A percentile compares a stretch with the other conserved stretches of the same genome.
Evolutionary conservation across 2,329 filamentous ascomycete species (phyloP).

Genomic region (Ceratocystis destructans): DNA sequence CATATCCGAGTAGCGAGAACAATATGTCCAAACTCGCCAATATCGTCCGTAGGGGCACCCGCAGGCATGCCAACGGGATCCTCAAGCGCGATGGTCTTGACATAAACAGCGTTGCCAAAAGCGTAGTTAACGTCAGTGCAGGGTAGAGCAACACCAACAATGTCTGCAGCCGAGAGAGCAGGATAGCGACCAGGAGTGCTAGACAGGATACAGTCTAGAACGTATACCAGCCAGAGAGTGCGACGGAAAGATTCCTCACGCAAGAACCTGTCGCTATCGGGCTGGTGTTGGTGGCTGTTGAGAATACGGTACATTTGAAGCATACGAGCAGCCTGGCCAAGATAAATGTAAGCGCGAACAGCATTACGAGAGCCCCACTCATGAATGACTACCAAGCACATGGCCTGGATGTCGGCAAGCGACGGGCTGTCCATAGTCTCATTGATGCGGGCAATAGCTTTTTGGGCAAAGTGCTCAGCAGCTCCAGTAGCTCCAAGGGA

Average conservation of each 20-base stretch:
- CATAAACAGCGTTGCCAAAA: constrained; percentile 45
- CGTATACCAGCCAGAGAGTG: constrained; percentile 49
- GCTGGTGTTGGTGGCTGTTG: constrained; percentile 39
- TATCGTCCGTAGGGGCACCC: constrained; percentile 34
- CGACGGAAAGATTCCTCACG: constrained; percentile 48
- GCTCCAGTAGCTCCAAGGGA: constrained; percentile 37
- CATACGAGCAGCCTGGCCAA: constrained; percentile 50
- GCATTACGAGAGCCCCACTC: constrained; percentile 50
- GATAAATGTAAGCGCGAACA: constrained; percentile 48
- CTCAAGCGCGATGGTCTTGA: constrained; percentile 40
- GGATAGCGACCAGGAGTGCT: constrained; percentile 47
- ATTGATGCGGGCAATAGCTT: constrained; percentile 44
- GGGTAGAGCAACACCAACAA: constrained; percentile 42
- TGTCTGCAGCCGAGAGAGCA: constrained; percentile 41
- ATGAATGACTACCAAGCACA: constrained; percentile 48
- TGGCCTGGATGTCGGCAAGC: constrained; percentile 46
- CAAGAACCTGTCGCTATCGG: constrained; percentile 43
- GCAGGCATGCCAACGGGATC: constrained; percentile 27
- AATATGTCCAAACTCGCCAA: constrained; percentile 49
- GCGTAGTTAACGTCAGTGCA: constrained; percentile 50
- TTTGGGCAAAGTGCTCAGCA: constrained; percentile 45
- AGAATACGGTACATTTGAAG: constrained; percentile 50
- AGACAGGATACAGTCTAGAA: constrained; percentile 48
- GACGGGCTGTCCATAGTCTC: constrained; percentile 45
- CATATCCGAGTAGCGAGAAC: constrained; percentile 47